phyloP scores from a whole-genome alignment of 1,139 yeast genomes.

The Kazachstania sp. region DNA sequence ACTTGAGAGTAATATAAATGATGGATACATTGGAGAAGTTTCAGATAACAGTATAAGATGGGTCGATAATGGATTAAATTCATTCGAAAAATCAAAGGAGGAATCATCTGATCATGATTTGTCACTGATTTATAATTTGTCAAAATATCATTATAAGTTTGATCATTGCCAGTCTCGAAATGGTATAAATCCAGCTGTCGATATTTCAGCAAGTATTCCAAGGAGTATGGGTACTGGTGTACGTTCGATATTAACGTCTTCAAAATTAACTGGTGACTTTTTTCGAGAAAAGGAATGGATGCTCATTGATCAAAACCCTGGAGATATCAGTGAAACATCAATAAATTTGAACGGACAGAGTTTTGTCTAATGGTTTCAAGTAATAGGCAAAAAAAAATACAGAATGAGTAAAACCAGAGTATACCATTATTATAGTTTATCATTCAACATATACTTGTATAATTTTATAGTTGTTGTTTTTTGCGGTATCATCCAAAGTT shows the following conservation, averaged over 20 bases:
- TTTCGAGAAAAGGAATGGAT: background rate
- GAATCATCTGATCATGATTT: background rate
- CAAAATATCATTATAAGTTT: background rate
- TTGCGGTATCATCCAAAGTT: too few relatives aligned
- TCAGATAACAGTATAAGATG: background rate
- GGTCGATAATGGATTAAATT: background rate
- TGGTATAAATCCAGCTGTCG: background rate
- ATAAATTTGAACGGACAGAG: slow-evolving; percentile 6
- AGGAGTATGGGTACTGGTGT: background rate
- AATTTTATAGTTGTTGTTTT: too few relatives aligned
- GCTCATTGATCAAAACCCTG: too few relatives aligned
- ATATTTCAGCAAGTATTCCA: slow-evolving; percentile 10
- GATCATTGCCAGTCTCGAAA: slow-evolving; percentile 6
- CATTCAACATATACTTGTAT: too few relatives aligned
- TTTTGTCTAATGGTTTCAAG: background rate
- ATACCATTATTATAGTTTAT: too few relatives aligned
- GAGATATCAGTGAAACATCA: background rate
- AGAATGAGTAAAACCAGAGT: too few relatives aligned
- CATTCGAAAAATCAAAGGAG: background rate
- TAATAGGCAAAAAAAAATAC: too few relatives aligned
- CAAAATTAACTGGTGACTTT: background rate
- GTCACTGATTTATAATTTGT: background rate
- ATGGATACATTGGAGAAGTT: background rate
- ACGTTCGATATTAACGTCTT: background rate
- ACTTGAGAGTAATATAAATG: background rate